phyloP scores from a whole-genome alignment of 371 early-diverging fungal genomes.

The Funneliformis caledonium region DNA sequence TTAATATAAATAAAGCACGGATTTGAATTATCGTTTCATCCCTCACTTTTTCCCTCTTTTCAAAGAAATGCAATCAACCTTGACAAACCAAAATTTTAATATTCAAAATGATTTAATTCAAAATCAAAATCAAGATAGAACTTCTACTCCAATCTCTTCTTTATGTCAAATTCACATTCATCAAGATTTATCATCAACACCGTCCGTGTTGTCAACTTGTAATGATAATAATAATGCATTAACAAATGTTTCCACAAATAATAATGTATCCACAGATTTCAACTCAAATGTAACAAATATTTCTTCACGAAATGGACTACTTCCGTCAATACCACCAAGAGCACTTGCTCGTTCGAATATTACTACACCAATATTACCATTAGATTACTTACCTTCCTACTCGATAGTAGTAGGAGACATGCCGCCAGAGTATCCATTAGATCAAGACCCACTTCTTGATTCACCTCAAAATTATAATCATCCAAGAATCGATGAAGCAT shows the following conservation, averaged over 20 bases:
- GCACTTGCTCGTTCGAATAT: not conserved
- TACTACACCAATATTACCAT: not conserved
- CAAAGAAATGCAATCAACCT: not conserved
- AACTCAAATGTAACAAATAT: not conserved
- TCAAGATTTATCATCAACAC: not conserved
- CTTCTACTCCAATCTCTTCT: not conserved
- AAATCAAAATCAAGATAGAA: too few relatives aligned
- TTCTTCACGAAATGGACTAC: not conserved
- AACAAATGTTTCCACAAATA: not conserved
- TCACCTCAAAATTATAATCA: not conserved
- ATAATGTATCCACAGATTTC: not conserved
- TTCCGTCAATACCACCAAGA: conserved; percentile 9
- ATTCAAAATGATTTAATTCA: not conserved
- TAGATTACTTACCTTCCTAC: not conserved
- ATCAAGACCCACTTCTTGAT: not conserved
- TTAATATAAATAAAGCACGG: not conserved
- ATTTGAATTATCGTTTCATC: not conserved
- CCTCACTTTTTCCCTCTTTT: not conserved
- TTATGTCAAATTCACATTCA: not conserved
- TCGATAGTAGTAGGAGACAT: conserved; percentile 2
- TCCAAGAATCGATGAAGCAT: not conserved
- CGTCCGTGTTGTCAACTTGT: too few relatives aligned
- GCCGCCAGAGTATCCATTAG: not conserved
- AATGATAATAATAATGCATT: too few relatives aligned
- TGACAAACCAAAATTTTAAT: not conserved